These are phyloP conservation scores for Spergularia bocconei DNA, from an alignment of 148 eudicot genomes.

Conservation along the genomic window DNA sequence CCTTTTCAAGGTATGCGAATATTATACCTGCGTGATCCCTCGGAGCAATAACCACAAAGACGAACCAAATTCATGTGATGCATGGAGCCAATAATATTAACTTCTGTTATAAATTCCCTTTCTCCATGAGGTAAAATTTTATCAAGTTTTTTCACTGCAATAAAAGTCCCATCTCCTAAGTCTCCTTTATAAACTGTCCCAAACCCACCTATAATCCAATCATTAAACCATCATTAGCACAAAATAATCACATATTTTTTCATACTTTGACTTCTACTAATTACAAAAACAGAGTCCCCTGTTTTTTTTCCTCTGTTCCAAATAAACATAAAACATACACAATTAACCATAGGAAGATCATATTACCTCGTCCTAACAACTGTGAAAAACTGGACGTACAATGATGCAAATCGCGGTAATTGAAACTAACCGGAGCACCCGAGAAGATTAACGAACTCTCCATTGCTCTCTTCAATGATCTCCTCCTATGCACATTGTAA, in stretches of 20 bases:
- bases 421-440: slow-evolving; percentile 75
- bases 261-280: background rate
- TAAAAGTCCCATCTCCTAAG: slow-evolving; percentile 64
- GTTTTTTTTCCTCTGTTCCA: slow-evolving; percentile 6
- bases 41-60: slow-evolving; percentile 87
- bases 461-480: slow-evolving; percentile 51
- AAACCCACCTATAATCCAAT: slow-evolving; percentile 64
- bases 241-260: background rate
- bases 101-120: slow-evolving; percentile 87
- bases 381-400: slow-evolving; percentile 64
- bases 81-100: slow-evolving; percentile 89
- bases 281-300: slow-evolving; percentile 18
- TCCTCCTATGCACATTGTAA: slow-evolving; percentile 50
- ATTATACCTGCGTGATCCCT: slow-evolving; percentile 66
- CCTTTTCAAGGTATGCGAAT: background rate
- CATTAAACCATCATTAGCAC: slow-evolving; percentile 10
- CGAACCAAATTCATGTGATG: slow-evolving; percentile 98
- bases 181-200: slow-evolving; percentile 90
- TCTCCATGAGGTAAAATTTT: slow-evolving; percentile 88
- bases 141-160: slow-evolving; percentile 94
- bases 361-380: slow-evolving; percentile 70
- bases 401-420: slow-evolving; percentile 66
- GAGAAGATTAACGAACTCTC: slow-evolving; percentile 62
- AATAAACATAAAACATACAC: background rate
- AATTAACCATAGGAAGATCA: background rate